Evolutionary conservation across 495 filamentous ascomycete genomes (phyloP).

Genomic region (Cudoniella acicularis): DNA sequence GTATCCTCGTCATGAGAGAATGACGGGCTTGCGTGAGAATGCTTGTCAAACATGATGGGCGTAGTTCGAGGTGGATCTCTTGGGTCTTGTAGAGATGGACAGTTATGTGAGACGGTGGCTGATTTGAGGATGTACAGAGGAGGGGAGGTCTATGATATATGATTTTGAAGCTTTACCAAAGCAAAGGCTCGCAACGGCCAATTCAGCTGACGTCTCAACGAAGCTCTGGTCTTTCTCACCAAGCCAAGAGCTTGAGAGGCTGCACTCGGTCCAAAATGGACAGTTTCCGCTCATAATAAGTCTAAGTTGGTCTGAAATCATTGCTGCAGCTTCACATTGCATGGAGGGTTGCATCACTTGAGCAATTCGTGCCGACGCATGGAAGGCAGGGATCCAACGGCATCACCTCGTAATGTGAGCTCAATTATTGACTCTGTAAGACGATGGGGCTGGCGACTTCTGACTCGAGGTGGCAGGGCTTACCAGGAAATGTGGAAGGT

Average conservation of each 20-base stretch:
- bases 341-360: not conserved
- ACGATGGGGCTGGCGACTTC: not conserved
- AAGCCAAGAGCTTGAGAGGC: not conserved
- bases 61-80: not conserved
- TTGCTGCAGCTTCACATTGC: not conserved
- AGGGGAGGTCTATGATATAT: not conserved
- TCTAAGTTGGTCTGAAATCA: not conserved
- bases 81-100: not conserved
- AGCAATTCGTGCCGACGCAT: not conserved
- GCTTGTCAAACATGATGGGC: not conserved
- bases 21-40: not conserved
- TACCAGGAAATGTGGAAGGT: no score
- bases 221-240: not conserved
- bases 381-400: not conserved
- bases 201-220: not conserved
- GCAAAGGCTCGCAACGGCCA: not conserved
- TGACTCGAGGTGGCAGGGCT: no score
- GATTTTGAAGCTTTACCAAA: not conserved
- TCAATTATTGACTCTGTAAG: not conserved
- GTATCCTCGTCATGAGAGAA: conserved; percentile 16
- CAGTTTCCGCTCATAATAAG: not conserved
- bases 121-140: not conserved
- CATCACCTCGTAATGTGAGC: not conserved
- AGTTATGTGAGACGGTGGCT: not conserved
- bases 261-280: not conserved